Percentiles rank a stretch among this genome's conserved stretches.
phyloP scores from a whole-genome alignment of 805 yeast species.

The Saccharomycopsis fibuligera region DNA sequence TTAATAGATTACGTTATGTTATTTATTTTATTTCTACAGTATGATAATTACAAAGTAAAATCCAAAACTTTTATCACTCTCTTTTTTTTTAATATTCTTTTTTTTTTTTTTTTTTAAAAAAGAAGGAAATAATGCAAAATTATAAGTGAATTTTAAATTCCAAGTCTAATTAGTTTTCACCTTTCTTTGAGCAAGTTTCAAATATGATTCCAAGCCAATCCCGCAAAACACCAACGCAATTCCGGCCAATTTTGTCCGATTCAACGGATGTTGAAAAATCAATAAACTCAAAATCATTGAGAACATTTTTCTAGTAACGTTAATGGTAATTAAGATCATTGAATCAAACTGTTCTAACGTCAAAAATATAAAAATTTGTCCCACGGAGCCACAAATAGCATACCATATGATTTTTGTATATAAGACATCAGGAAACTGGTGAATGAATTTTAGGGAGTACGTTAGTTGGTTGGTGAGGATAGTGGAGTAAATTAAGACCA shows the following conservation, averaged over 20 bases:
- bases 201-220: constrained; percentile 68
- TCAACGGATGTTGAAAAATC: constrained; percentile 74
- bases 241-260: constrained; percentile 68
- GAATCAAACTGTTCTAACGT: constrained; percentile 84
- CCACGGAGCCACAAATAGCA: constrained; percentile 78
- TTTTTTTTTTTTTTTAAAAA: too few species aligned
- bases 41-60: too few species aligned
- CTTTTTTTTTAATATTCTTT: too few species aligned
- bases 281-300: constrained; percentile 89
- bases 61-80: too few species aligned
- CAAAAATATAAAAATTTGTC: constrained; percentile 88
- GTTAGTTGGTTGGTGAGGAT: constrained; percentile 42
- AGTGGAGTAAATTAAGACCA: constrained; percentile 46
- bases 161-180: constrained; percentile 2
- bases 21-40: too few species aligned
- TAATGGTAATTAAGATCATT: constrained; percentile 78
- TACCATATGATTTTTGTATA: constrained; percentile 56
- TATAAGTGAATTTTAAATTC: too few species aligned
- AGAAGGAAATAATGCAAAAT: too few species aligned
- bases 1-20: too few species aligned
- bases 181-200: constrained; percentile 31
- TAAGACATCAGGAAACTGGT: constrained; percentile 43
- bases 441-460: constrained; percentile 44
- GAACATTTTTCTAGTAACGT: constrained; percentile 93
- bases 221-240: constrained; percentile 78